Evolutionary conservation across 2,329 filamentous ascomycete genomes (phyloP).

Genomic region (Alternaria sp.): DNA sequence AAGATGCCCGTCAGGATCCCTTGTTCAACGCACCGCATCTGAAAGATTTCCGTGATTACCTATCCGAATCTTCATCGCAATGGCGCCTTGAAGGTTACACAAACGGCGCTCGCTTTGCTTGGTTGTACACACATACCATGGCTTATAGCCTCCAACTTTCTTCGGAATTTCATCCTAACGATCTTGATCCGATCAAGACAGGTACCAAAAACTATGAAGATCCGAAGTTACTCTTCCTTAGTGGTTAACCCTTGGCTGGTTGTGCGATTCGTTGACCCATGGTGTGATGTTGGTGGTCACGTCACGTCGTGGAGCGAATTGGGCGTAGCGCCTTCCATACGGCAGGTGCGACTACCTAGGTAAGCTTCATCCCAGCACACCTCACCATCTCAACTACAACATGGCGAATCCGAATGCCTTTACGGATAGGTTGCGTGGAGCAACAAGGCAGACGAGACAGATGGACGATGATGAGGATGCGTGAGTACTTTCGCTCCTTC

Average conservation of each 20-base stretch:
- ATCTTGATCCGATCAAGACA: background rate
- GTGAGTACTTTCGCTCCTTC: too few species aligned
- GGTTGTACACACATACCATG: background rate
- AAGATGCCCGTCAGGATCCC: background rate
- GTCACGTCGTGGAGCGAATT: too few species aligned
- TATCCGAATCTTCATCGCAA: background rate
- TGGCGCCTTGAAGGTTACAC: background rate
- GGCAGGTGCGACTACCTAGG: too few species aligned
- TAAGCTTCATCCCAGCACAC: too few species aligned
- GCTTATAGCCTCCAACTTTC: background rate
- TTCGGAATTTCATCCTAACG: background rate
- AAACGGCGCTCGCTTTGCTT: background rate
- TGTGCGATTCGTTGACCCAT: slow-evolving; percentile 13
- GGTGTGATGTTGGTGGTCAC: too few species aligned
- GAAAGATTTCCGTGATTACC: background rate
- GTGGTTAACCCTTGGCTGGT: background rate
- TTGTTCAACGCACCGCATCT: background rate
- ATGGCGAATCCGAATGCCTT: too few species aligned
- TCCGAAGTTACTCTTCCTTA: background rate
- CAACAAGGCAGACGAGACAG: too few species aligned
- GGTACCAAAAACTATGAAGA: background rate
- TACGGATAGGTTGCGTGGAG: too few species aligned
- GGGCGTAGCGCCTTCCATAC: too few species aligned
- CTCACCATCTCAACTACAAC: too few species aligned
- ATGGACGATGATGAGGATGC: too few species aligned